Conservation (phyloP, 768 basidiomycete species). For the Cyclocybe cylindracea region DNA sequence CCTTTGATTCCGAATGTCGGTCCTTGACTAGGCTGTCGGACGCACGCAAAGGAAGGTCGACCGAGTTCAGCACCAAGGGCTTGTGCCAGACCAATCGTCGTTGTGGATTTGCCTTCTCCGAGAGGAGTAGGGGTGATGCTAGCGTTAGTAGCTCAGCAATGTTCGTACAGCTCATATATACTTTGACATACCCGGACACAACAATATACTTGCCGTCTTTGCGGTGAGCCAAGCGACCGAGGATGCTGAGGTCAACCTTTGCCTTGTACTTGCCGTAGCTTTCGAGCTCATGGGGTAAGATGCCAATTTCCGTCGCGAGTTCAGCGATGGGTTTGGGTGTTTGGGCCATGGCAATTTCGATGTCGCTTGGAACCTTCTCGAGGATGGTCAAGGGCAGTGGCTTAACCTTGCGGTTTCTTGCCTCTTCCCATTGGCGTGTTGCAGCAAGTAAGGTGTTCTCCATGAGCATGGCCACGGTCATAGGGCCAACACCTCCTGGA, state of each 20-base stretch:
- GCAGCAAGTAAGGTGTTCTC: slow-evolving; percentile 88
- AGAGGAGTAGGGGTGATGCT: slow-evolving; percentile 96
- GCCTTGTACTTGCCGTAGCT: slow-evolving; percentile 96
- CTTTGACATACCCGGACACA: slow-evolving; percentile 72
- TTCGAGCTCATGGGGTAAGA: slow-evolving; percentile 86
- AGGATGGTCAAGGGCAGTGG: slow-evolving; percentile 80
- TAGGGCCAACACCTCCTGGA: slow-evolving; percentile 98
- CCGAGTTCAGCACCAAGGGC: slow-evolving; percentile 93
- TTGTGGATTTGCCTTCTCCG: slow-evolving; percentile 98
- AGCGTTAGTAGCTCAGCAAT: slow-evolving; percentile 11
- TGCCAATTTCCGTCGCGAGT: slow-evolving; percentile 86
- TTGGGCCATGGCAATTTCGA: slow-evolving; percentile 95
- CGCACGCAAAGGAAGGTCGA: slow-evolving; percentile 93
- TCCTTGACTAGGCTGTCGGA: slow-evolving; percentile 97
- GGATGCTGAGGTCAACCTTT: slow-evolving; percentile 88
- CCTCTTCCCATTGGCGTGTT: slow-evolving; percentile 74
- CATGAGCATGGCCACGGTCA: slow-evolving; percentile 99
- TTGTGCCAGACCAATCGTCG: slow-evolving; percentile 95
- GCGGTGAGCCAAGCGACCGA: slow-evolving; percentile 82
- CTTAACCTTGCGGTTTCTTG: slow-evolving; percentile 65
- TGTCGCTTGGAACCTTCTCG: slow-evolving; percentile 92
- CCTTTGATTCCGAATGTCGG: slow-evolving; percentile 99
- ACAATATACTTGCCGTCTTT: slow-evolving; percentile 96
- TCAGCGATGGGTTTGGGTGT: slow-evolving; percentile 86
- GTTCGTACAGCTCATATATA: too few species aligned